A percentile compares a stretch with the other conserved stretches of the same genome.
phyloP scores from a whole-genome alignment of 371 early-diverging fungal genomes.

The Mortierella polycephala region DNA sequence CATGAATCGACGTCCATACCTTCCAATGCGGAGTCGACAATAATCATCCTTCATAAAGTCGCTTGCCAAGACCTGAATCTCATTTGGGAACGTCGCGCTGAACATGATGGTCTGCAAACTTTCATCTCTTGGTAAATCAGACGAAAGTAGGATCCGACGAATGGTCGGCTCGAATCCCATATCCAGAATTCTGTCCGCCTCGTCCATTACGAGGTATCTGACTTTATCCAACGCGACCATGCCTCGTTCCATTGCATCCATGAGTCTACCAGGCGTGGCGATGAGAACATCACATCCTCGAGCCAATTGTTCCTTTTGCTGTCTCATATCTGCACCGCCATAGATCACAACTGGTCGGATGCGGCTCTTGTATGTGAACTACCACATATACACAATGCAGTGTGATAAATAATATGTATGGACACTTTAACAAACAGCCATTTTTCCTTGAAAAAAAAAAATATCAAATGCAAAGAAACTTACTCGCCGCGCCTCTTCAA shows the following conservation, averaged over 20 bases:
- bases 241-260: constrained; percentile 91
- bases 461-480: background rate
- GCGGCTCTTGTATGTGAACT: constrained; percentile 62
- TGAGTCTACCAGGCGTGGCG: constrained; percentile 98
- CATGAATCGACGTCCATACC: constrained; percentile 14
- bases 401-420: background rate
- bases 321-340: constrained; percentile 90
- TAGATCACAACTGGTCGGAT: constrained; percentile 78
- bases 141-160: constrained; percentile 78
- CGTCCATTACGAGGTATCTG: constrained; percentile 95
- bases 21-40: constrained; percentile 52
- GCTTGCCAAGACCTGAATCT: constrained; percentile 89
- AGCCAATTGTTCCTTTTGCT: constrained; percentile 86
- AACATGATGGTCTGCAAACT: constrained; percentile 97
- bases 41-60: constrained; percentile 74
- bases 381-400: background rate
- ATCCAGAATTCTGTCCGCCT: constrained; percentile 98
- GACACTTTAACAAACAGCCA: too few relatives aligned
- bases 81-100: constrained; percentile 98
- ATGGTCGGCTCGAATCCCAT: constrained; percentile 98
- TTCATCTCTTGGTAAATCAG: constrained; percentile 35
- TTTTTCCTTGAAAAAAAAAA: background rate
- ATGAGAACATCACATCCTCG: constrained; percentile 95
- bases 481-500: constrained; percentile 57
- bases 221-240: constrained; percentile 86